A percentile compares a stretch with the other conserved stretches of the same genome.
Evolutionary conservation across 1,139 yeast species (phyloP).

Genomic region (Blastobotrys buckinghamii): DNA sequence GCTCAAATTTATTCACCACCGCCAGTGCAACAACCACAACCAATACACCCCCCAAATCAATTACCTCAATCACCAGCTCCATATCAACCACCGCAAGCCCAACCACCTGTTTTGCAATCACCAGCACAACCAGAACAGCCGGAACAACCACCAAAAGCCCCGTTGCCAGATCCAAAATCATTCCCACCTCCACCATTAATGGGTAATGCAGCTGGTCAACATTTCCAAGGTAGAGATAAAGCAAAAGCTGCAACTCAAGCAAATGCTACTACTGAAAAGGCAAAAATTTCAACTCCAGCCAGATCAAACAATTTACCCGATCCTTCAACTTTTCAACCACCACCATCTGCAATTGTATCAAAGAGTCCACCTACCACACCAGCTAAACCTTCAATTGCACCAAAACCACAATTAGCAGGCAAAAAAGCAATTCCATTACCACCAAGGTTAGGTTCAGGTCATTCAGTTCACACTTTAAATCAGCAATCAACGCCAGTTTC

Average conservation of each 20-base stretch:
- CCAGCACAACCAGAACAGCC: slow-evolving; percentile 11
- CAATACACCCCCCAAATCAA: neutral
- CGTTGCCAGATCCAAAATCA: slow-evolving; percentile 38
- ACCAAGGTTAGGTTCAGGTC: slow-evolving; percentile 7
- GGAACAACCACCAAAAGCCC: slow-evolving; percentile 19
- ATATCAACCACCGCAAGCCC: slow-evolving; percentile 3
- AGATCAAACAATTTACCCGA: slow-evolving; percentile 13
- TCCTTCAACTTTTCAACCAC: slow-evolving; percentile 11
- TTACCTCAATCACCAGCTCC: slow-evolving; percentile 9
- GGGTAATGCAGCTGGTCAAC: slow-evolving; percentile 13
- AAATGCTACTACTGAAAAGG: slow-evolving; percentile 6
- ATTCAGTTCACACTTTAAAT: slow-evolving; percentile 9
- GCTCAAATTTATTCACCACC: slow-evolving; percentile 9
- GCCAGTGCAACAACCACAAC: slow-evolving; percentile 3
- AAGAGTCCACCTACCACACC: neutral
- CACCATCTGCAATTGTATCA: neutral
- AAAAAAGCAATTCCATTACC: slow-evolving; percentile 10
- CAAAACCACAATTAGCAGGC: slow-evolving; percentile 6
- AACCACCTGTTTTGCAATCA: slow-evolving; percentile 3
- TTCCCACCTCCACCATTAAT: slow-evolving; percentile 43
- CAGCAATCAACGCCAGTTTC: slow-evolving; percentile 6
- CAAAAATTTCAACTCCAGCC: slow-evolving; percentile 7
- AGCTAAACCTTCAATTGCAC: neutral
- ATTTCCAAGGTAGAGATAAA: slow-evolving; percentile 1
- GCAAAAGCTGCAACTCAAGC: slow-evolving; percentile 7